phyloP scores from a whole-genome alignment of 2,329 filamentous ascomycete species.

The Bipolaris zeicola region DNA sequence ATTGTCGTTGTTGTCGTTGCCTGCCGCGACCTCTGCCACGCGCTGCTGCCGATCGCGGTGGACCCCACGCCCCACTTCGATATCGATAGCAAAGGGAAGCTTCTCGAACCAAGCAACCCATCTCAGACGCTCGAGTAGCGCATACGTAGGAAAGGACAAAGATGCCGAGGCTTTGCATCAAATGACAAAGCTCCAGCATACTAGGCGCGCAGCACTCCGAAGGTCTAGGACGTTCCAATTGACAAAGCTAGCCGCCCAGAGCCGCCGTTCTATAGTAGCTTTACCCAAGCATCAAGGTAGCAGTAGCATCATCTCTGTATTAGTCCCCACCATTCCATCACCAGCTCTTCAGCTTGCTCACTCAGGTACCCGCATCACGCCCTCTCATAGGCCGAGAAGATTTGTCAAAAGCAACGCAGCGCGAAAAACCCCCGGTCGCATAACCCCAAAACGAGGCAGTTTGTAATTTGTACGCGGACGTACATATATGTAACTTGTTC shows the following conservation, averaged over 20 bases:
- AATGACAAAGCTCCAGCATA: background rate
- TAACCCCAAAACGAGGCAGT: no score
- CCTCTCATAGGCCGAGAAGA: slow-evolving; percentile 18
- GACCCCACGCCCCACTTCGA: background rate
- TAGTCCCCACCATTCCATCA: background rate
- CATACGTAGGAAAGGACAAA: no score
- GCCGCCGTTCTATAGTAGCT: background rate
- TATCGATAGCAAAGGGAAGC: slow-evolving; percentile 3
- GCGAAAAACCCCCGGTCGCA: background rate
- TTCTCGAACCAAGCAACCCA: background rate
- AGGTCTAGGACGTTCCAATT: background rate
- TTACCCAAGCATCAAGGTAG: background rate
- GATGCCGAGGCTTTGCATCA: background rate
- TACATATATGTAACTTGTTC: no score
- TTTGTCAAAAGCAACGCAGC: slow-evolving; percentile 20
- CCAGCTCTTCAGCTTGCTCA: background rate
- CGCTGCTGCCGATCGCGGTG: background rate
- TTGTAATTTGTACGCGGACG: no score
- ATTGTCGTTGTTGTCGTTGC: background rate
- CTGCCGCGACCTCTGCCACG: background rate
- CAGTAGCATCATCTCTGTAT: background rate
- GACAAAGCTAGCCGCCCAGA: background rate
- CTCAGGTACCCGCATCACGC: slow-evolving; percentile 6
- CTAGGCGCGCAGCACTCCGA: background rate
- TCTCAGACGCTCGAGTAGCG: background rate